Evolutionary conservation across 371 early-diverging fungal genomes (phyloP).

Genomic region (Mortierella sp.): DNA sequence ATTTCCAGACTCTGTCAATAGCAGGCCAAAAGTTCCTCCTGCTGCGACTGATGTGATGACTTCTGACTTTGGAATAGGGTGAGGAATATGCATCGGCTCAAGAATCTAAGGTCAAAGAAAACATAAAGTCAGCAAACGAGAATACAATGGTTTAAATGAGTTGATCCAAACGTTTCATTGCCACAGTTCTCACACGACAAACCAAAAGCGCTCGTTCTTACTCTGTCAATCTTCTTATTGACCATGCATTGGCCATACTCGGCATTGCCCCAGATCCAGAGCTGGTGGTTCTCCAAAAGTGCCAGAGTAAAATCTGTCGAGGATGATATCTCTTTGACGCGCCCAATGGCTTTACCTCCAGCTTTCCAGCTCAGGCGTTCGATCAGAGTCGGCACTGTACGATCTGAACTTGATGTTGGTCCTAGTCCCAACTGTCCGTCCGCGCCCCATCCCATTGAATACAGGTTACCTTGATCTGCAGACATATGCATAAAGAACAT

Average conservation of each 20-base stretch:
- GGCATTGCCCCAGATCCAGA: constrained; percentile 87
- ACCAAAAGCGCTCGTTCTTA: constrained; percentile 38
- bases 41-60: constrained; percentile 72
- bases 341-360: constrained; percentile 31
- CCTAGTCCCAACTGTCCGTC: constrained; percentile 85
- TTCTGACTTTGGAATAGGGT: constrained; percentile 54
- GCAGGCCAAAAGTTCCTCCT: constrained; percentile 78
- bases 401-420: constrained; percentile 57
- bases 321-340: constrained; percentile 66
- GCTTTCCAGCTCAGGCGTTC: constrained; percentile 53
- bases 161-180: no score
- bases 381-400: constrained; percentile 60
- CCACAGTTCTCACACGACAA: neutral
- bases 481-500: neutral
- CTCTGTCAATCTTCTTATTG: constrained; percentile 75
- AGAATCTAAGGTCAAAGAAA: constrained; percentile 64
- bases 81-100: constrained; percentile 63
- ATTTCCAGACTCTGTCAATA: constrained; percentile 68
- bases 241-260: constrained; percentile 86
- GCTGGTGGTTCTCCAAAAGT: constrained; percentile 59
- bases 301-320: constrained; percentile 81
- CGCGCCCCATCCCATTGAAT: constrained; percentile 86
- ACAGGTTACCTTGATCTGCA: constrained; percentile 60
- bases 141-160: no score
- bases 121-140: no score